Evolutionary conservation across 2,329 filamentous ascomycete genomes (phyloP).

Genomic region (Apiospora saccharicola): DNA sequence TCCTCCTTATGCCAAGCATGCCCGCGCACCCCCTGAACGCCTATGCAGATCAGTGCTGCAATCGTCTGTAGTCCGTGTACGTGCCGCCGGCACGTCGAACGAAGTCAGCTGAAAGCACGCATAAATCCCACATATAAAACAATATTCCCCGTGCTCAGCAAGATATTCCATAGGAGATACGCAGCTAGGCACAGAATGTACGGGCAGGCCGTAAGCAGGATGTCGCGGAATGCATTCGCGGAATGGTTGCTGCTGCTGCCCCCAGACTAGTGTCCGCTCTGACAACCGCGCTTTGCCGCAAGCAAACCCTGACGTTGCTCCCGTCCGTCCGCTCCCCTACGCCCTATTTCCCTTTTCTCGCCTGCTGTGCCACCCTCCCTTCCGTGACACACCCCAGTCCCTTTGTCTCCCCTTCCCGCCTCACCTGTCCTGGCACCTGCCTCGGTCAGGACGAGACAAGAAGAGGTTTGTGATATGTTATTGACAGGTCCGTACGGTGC

Average conservation of each 20-base stretch:
- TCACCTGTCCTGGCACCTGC: background rate
- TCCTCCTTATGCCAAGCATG: background rate
- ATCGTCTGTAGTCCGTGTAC: background rate
- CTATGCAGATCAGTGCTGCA: background rate
- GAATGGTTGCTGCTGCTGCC: background rate
- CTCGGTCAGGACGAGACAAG: background rate
- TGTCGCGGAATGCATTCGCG: background rate
- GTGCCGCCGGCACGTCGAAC: background rate
- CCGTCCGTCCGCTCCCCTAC: background rate
- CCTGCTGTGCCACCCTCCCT: constrained; percentile 1
- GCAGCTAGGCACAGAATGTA: background rate
- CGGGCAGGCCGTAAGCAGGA: constrained; percentile 1
- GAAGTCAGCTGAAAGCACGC: background rate
- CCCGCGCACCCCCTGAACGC: background rate
- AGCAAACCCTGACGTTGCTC: background rate
- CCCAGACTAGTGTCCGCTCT: background rate
- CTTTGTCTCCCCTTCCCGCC: background rate
- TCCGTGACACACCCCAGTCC: background rate
- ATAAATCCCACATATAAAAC: background rate
- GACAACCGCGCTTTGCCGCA: constrained; percentile 16
- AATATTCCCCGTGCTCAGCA: background rate
- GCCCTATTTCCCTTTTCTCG: background rate
- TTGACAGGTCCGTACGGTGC: background rate
- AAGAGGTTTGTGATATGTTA: background rate
- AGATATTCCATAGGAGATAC: no score